A percentile compares a stretch with the other conserved stretches of the same genome.
These are phyloP conservation scores for Linum lewisii DNA, from an alignment of 345 rosid genomes.

Conservation along the genomic window DNA sequence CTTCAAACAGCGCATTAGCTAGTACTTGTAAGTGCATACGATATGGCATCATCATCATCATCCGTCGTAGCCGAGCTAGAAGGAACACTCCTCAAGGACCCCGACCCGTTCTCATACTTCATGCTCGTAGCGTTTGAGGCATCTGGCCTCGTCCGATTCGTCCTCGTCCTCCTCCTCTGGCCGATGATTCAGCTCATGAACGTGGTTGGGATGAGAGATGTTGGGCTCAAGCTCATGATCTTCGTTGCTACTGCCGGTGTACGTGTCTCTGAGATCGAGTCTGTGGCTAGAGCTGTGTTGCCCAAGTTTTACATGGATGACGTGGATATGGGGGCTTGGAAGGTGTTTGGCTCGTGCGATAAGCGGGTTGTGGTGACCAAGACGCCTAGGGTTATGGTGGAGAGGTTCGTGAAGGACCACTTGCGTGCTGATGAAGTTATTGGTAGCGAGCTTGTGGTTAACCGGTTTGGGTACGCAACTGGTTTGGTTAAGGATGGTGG, in stretches of 20 bases:
- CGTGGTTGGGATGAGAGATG: slow-evolving; percentile 30
- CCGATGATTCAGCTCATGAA: slow-evolving; percentile 57
- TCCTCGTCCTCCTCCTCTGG: slow-evolving; percentile 43
- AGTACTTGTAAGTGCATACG: background rate
- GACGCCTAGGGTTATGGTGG: slow-evolving; percentile 72
- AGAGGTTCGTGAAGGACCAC: slow-evolving; percentile 69
- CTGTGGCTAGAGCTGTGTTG: slow-evolving; percentile 79
- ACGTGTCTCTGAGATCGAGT: slow-evolving; percentile 49
- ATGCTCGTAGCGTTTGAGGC: slow-evolving; percentile 89
- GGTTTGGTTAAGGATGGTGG: slow-evolving; percentile 35
- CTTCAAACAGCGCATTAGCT: too few species aligned
- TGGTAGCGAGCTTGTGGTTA: slow-evolving; percentile 54
- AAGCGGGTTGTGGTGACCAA: slow-evolving; percentile 63
- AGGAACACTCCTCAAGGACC: slow-evolving; percentile 57
- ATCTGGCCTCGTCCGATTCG: slow-evolving; percentile 68
- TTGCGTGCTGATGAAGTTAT: slow-evolving; percentile 65
- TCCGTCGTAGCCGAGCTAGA: slow-evolving; percentile 71
- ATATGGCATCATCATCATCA: slow-evolving; percentile 19
- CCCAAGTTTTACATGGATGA: slow-evolving; percentile 83
- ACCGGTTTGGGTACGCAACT: slow-evolving; percentile 56
- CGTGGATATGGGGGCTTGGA: slow-evolving; percentile 65
- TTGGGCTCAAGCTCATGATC: slow-evolving; percentile 52
- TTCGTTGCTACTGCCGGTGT: slow-evolving; percentile 60
- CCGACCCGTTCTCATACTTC: slow-evolving; percentile 63
- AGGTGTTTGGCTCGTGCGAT: slow-evolving; percentile 41